A percentile compares a stretch with the other conserved stretches of the same genome.
Conservation (phyloP, 108 stramenopile species). For the Aureococcus anophagefferens region DNA sequence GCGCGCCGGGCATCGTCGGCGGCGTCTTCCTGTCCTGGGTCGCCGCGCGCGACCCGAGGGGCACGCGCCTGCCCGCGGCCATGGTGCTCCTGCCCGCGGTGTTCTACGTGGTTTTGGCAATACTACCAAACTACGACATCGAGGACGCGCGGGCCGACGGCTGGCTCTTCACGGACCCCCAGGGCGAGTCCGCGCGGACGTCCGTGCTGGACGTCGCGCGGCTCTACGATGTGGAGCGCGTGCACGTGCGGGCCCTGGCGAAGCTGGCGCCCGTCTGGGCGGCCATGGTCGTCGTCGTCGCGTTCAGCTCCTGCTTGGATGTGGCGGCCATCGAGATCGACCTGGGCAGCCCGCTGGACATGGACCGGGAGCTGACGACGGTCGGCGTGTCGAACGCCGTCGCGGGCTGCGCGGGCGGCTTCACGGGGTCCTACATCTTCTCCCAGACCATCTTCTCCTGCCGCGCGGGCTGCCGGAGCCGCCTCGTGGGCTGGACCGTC, state of each 20-base stretch:
- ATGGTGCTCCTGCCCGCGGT: constrained; percentile 56
- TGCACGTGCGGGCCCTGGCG: constrained; percentile 56
- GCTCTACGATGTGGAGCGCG: constrained; percentile 10
- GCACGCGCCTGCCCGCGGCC: constrained; percentile 55
- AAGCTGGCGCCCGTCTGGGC: constrained; percentile 52
- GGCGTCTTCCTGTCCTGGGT: constrained; percentile 57
- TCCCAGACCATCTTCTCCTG: constrained; percentile 90
- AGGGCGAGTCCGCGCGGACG: neutral
- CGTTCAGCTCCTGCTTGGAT: constrained; percentile 83
- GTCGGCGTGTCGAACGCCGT: constrained; percentile 82
- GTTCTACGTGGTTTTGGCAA: constrained; percentile 61
- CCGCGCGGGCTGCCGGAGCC: constrained; percentile 68
- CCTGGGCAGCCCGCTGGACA: constrained; percentile 76
- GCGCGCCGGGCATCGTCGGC: constrained; percentile 67
- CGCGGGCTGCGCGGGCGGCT: constrained; percentile 78
- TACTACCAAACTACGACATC: constrained; percentile 17
- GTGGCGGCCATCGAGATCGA: constrained; percentile 96
- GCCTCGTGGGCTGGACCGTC: constrained; percentile 63
- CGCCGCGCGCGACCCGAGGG: neutral
- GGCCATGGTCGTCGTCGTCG: constrained; percentile 88
- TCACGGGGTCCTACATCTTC: constrained; percentile 91
- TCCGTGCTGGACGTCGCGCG: neutral
- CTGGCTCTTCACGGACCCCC: constrained; percentile 60
- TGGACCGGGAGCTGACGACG: constrained; percentile 78
- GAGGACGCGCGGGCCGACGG: constrained; percentile 59